These are phyloP conservation scores for Helichrysum umbraculigerum DNA, from an alignment of 129 eudicot genomes.

Conservation along the genomic window DNA sequence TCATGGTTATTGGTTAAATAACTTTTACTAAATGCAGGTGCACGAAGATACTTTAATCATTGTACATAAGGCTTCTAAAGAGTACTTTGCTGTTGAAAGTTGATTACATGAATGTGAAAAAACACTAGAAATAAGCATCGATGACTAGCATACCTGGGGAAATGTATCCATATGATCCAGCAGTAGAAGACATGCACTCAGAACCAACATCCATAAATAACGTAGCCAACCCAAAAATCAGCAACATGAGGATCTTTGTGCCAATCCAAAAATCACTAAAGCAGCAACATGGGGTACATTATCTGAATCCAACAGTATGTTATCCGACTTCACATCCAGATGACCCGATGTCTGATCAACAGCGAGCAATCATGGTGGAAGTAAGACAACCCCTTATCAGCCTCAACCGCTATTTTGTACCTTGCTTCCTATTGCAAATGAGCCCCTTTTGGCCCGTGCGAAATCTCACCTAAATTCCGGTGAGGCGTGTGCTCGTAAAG, in stretches of 20 bases:
- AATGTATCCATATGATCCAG: slow-evolving; percentile 95
- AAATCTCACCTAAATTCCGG: slow-evolving; percentile 93
- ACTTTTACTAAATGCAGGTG: background rate
- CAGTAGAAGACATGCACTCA: slow-evolving; percentile 91
- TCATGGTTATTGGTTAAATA: background rate
- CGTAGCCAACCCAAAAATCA: slow-evolving; percentile 94
- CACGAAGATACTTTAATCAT: background rate
- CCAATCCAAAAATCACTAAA: too few relatives aligned
- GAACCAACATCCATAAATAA: slow-evolving; percentile 69
- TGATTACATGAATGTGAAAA: slow-evolving; percentile 5
- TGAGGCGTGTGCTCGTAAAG: slow-evolving; percentile 88
- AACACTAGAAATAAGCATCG: background rate
- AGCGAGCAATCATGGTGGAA: slow-evolving; percentile 97
- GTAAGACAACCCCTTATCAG: slow-evolving; percentile 88
- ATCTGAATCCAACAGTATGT: slow-evolving; percentile 75
- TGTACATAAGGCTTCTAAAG: slow-evolving; percentile 4
- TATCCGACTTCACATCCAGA: slow-evolving; percentile 83
- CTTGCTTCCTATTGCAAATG: slow-evolving; percentile 84
- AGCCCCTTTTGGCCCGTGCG: slow-evolving; percentile 77
- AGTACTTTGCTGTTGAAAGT: background rate
- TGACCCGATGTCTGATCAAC: slow-evolving; percentile 76
- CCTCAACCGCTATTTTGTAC: slow-evolving; percentile 69
- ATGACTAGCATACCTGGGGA: slow-evolving; percentile 98
- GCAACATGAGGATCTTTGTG: too few relatives aligned
- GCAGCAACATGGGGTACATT: slow-evolving; percentile 97